These are phyloP conservation scores for Fusarium sp. DNA, from an alignment of 2,329 filamentous ascomycete species.

Conservation along the genomic window DNA sequence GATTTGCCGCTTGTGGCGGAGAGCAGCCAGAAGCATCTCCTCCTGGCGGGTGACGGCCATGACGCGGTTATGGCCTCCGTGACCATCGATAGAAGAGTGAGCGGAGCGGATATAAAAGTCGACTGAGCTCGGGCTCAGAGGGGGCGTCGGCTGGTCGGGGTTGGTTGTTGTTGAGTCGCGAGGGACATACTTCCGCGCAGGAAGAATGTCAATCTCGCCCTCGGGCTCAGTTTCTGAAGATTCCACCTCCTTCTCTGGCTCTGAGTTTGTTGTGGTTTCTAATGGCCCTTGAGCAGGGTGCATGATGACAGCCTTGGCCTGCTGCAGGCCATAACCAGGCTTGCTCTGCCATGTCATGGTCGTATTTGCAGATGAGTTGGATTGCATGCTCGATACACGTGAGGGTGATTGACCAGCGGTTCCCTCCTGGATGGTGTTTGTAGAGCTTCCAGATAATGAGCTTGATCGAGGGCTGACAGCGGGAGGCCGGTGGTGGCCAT, in stretches of 20 bases:
- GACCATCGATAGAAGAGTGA: constrained; percentile 50
- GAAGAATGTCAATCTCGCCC: constrained; percentile 25
- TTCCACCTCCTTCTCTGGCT: constrained; percentile 24
- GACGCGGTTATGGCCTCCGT: constrained; percentile 52
- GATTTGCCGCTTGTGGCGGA: constrained; percentile 66
- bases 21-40: constrained; percentile 66
- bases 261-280: constrained; percentile 35
- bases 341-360: constrained; percentile 47
- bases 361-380: constrained; percentile 52
- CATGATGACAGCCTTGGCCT: constrained; percentile 54
- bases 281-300: constrained; percentile 44
- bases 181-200: constrained; percentile 27
- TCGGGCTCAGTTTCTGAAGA: constrained; percentile 26
- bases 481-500: constrained; percentile 24
- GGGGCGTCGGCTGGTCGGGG: constrained; percentile 58
- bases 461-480: constrained; percentile 36
- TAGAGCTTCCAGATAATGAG: constrained; percentile 39
- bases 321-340: constrained; percentile 48
- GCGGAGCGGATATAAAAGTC: constrained; percentile 59
- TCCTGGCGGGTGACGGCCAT: constrained; percentile 70
- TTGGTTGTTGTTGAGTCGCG: constrained; percentile 41
- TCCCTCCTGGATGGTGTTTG: constrained; percentile 38
- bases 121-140: constrained; percentile 62
- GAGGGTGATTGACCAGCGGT: constrained; percentile 37
- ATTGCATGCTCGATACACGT: constrained; percentile 47